Evolutionary conservation across 1,284 basidiomycete genomes (phyloP), one percentile per base, ranked within the genome.

Genomic region (Somion occarium): DNA sequence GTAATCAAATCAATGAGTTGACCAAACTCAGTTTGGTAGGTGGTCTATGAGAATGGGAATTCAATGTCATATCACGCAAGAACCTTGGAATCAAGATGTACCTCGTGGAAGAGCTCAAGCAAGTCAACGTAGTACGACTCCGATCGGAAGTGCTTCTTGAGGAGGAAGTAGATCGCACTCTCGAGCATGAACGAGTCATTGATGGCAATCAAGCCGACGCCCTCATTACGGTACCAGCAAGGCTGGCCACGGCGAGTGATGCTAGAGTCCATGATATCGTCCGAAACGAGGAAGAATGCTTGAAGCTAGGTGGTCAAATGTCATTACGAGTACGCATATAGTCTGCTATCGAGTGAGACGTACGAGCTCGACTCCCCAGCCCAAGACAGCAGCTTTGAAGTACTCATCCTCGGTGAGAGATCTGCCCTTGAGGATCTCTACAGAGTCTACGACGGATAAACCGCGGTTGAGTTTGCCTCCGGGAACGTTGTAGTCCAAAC

Each of bases 111-210:
- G 44, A 96, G 74, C 64, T 98, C 96, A 53, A 98, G 69, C 15
- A 98, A 73, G 65, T 96, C 84, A 53, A 90, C 83, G 64, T 98
- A 98, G 70, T 88, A 96, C 2, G 81, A 66, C 57, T 95, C 83
- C 18, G 72, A 62, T 48, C 90, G 80, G 81, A 98, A 97, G 72
- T 98, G 84, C 58, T 80, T 83, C 74, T 93, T 95, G 64, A 98
- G 74, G 47, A 98, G 77, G 64, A 80, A 82, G 73, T 97, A 99
- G 69, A 99, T 98, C 38, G 95, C 88, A 3, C 82, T 86, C 68
- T 97, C 93, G 66, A 99, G 85, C 91, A 99, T 93, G 77, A 97
- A 96, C 1, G 92, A 78, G 66, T 99, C 96, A 74, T 99, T 99
- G 74, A 99, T 89, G 15, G 97, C 93, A 57, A 98, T 88, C 70